Evolutionary conservation across 306 rosid genomes (phyloP).

Genomic region (Arachis hypogaea): DNA sequence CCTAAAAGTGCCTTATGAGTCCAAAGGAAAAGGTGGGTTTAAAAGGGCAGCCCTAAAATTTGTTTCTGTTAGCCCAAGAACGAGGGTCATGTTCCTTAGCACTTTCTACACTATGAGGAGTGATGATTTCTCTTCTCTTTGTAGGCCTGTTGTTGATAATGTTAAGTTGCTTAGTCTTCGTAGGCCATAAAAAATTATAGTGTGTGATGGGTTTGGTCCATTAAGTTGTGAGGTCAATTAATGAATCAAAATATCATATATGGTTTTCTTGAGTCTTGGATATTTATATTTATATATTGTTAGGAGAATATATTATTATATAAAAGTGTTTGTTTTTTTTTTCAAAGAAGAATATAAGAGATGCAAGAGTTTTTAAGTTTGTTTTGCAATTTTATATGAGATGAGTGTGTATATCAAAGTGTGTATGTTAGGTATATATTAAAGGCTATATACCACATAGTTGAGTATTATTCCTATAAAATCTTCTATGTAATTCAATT

Average conservation of each 20-base stretch:
- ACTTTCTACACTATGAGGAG: constrained; percentile 90
- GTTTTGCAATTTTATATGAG: constrained; percentile 10
- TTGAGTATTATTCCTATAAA: neutral
- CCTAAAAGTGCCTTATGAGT: constrained; percentile 78
- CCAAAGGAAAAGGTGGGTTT: constrained; percentile 89
- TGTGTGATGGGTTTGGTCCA: neutral
- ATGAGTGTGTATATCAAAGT: constrained; percentile 25
- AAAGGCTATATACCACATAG: neutral
- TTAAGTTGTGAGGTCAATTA: neutral
- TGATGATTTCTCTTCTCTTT: constrained; percentile 88
- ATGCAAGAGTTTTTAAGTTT: constrained; percentile 1
- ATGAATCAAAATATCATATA: neutral
- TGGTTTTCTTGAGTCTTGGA: neutral
- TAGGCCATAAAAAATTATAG: constrained; percentile 35
- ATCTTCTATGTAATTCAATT: constrained; percentile 2
- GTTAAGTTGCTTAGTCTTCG: constrained; percentile 73
- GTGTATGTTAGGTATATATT: constrained; percentile 8
- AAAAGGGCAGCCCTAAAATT: constrained; percentile 79
- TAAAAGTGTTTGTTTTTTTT: neutral
- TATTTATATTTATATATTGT: neutral
- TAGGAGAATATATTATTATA: neutral
- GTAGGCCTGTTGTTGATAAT: constrained; percentile 95
- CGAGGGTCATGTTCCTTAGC: constrained; percentile 78
- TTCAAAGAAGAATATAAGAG: neutral
- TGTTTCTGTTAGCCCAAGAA: constrained; percentile 58